These are phyloP conservation scores for Penicillium daleae DNA, from an alignment of 495 filamentous ascomycete species.

Conservation along the genomic window DNA sequence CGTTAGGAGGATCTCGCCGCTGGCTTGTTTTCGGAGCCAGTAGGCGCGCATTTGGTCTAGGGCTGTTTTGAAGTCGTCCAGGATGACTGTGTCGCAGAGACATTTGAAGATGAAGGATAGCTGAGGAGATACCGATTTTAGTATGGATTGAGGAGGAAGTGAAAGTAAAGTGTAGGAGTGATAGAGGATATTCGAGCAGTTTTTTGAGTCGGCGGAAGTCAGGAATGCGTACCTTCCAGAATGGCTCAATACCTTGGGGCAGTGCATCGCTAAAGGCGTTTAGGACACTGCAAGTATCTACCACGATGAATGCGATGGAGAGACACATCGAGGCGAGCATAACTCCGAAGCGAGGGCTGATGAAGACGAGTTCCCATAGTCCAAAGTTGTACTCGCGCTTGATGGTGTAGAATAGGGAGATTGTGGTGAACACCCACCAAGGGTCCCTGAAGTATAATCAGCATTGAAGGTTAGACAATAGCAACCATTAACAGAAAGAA, in stretches of 20 bases:
- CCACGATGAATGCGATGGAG: constrained; percentile 55
- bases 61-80: constrained; percentile 66
- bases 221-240: constrained; percentile 41
- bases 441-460: constrained; percentile 50
- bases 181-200: background rate
- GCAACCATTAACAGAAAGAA: background rate
- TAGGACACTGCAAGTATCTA: constrained; percentile 48
- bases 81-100: constrained; percentile 60
- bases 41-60: constrained; percentile 36
- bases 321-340: constrained; percentile 59
- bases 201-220: background rate
- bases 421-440: constrained; percentile 62
- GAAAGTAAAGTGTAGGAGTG: too few species aligned
- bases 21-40: constrained; percentile 24
- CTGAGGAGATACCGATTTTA: constrained; percentile 14
- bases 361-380: constrained; percentile 48
- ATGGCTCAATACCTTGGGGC: constrained; percentile 43
- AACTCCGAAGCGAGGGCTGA: constrained; percentile 59
- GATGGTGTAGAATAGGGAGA: constrained; percentile 57
- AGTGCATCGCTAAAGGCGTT: constrained; percentile 33
- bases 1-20: constrained; percentile 10
- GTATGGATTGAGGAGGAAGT: background rate
- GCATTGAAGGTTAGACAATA: background rate
- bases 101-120: constrained; percentile 63
- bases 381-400: constrained; percentile 56